Evolutionary conservation across 805 yeast genomes (phyloP).

Genomic region (Metschnikowia lochheadii): DNA sequence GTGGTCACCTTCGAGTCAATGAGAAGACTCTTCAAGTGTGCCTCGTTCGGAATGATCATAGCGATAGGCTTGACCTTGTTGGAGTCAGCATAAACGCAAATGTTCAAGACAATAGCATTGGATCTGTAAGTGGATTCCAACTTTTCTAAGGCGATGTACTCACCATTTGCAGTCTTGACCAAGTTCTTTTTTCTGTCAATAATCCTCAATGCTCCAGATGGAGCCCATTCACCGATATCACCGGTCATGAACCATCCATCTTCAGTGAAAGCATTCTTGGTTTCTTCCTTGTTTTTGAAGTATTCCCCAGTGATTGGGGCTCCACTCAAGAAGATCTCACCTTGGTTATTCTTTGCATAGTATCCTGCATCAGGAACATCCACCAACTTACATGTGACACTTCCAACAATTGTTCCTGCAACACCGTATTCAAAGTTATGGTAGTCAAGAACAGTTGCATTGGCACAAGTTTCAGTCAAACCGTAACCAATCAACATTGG

Average conservation of each 20-base stretch:
- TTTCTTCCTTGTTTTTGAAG: conserved; percentile 79
- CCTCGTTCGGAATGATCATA: conserved; percentile 78
- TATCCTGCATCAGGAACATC: conserved; percentile 93
- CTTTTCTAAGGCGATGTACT: conserved; percentile 94
- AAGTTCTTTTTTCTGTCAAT: conserved; percentile 95
- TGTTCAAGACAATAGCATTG: conserved; percentile 66
- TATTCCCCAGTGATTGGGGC: conserved; percentile 69
- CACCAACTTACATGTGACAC: conserved; percentile 81
- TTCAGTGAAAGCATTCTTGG: conserved; percentile 67
- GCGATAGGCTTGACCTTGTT: conserved; percentile 88
- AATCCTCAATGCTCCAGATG: conserved; percentile 71
- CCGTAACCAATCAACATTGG: conserved; percentile 96
- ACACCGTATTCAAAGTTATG: conserved; percentile 64
- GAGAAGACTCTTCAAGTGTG: conserved; percentile 51
- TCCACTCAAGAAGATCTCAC: conserved; percentile 85
- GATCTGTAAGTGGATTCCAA: conserved; percentile 89
- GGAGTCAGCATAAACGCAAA: conserved; percentile 92
- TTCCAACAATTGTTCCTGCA: conserved; percentile 79
- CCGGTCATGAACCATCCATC: conserved; percentile 97
- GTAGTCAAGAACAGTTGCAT: conserved; percentile 67
- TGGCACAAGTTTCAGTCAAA: conserved; percentile 93
- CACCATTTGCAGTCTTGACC: conserved; percentile 95
- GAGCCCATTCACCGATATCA: conserved; percentile 92
- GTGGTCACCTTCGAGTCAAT: conserved; percentile 50
- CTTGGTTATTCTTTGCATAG: conserved; percentile 84